Evolutionary conservation across 2,329 filamentous ascomycete species (phyloP), one percentile per base, ranked within the genome.

Genomic region (Fusarium incarnatum): DNA sequence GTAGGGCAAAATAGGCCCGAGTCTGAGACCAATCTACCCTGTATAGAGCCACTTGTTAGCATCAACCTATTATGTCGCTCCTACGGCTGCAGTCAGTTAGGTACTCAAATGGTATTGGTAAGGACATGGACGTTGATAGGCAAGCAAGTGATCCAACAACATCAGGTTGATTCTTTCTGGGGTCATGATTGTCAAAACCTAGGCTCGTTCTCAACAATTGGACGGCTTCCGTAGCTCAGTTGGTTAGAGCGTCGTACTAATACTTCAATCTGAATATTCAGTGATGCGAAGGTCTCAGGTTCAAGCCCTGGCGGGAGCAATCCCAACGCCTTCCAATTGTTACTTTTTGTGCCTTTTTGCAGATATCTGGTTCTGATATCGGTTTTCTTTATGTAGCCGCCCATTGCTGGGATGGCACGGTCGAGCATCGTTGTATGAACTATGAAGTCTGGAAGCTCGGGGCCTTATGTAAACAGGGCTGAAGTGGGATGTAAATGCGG

Each of bases 161-260:
- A 8, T 15, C n/a, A 27, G 8, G 32, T 34, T 52, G 13, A 3
- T 6, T 7, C 3, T 41, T 7, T 3, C 3, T 15, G 12, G 9
- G 13, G 13, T 5, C 6, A 61, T 62, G 0, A 0, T 1, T 5
- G 13, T 2, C 5, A 10, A 10, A 20, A 40, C 4, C 3, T 5
- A 8, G 0, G 0, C 0, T 2, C 2, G 0, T 8, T 37, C 12
- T 46, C 12, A 56, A 53, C 34, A 68, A 63, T 65, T 47, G 65
- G 73, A 73, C 55, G 71, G 74, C 73, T 76, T 76, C 75, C 75
- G 68, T 77, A 77, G 76, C 75, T 75, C 72, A 77, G 75, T 76
- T 77, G 75, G 76, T 77, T 77, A 77, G 74, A 75, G 74, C 75
- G 69, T 77, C 73, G 75, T 76, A 75, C 75, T 77, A 77, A 77